Evolutionary conservation across 169 alveolate genomes (phyloP), one percentile per base, ranked within the genome.

Genomic region (Cardiosporidium cionae): DNA sequence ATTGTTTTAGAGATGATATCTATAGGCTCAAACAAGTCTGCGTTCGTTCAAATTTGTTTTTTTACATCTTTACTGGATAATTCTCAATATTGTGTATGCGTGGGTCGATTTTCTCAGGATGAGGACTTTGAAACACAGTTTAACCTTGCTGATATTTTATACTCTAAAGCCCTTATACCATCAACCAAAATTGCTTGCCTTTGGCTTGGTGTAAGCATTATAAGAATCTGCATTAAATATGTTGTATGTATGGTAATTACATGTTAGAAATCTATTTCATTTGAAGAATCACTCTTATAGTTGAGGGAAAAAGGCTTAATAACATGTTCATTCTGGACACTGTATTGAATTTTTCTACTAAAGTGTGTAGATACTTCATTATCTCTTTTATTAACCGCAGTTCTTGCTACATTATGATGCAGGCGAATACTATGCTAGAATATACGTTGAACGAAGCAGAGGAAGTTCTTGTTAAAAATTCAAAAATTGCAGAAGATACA

Each of bases 351-450:
- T n/a, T n/a, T n/a, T n/a, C n/a, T n/a, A n/a, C n/a, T n/a, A n/a
- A n/a, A n/a, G n/a, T n/a, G n/a, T n/a, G n/a, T n/a, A n/a, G n/a
- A n/a, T n/a, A n/a, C n/a, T n/a, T n/a, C n/a, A n/a, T n/a, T n/a
- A n/a, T n/a, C n/a, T n/a, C n/a, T n/a, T n/a, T n/a, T n/a, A n/a
- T n/a, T n/a, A n/a, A n/a, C n/a, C n/a, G n/a, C n/a, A n/a, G n/a
- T n/a, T n/a, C n/a, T n/a, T n/a, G n/a, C n/a, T n/a, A n/a, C n/a
- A n/a, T n/a, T 27, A 67, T 65, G 37, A 77, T 54, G 29, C 68
- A 90, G 95, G 94, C 96, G 35, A 90, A 90, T 70, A 87, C 91
- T 5, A 70, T 91, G 87, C 90, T 91, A 37, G 96, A 91, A 76
- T 91, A 89, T 70, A 82, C 94, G 22, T 68, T 91, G 54, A 87